Evolutionary conservation across 1,284 basidiomycete genomes (phyloP).

Genomic region (Ceratobasidium sp.): DNA sequence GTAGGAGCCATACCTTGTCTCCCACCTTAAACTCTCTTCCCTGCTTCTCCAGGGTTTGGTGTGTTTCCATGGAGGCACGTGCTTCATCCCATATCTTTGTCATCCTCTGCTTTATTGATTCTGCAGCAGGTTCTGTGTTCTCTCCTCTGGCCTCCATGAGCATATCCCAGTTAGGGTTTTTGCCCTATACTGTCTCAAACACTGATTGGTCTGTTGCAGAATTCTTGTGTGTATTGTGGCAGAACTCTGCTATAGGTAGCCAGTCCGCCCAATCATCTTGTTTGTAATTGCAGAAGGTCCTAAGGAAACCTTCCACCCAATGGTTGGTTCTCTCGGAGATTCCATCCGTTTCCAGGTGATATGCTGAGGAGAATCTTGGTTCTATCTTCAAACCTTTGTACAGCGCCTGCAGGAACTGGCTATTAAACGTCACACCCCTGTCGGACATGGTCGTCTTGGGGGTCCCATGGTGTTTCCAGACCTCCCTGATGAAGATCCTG

Average conservation of each 20-base stretch:
- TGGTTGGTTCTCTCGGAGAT: constrained; percentile 49
- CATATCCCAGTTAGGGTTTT: constrained; percentile 4
- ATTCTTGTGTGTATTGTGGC: constrained; percentile 32
- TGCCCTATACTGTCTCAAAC: constrained; percentile 31
- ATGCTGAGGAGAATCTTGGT: constrained; percentile 55
- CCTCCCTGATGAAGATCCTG: constrained; percentile 48
- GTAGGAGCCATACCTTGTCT: not conserved
- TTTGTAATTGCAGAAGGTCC: constrained; percentile 48
- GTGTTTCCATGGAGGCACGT: not conserved
- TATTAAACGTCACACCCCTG: constrained; percentile 54
- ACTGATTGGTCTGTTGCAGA: constrained; percentile 14
- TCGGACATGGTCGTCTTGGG: constrained; percentile 56
- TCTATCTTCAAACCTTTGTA: constrained; percentile 55
- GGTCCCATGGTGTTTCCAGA: constrained; percentile 46
- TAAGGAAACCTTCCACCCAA: constrained; percentile 40
- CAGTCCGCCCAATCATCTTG: constrained; percentile 32
- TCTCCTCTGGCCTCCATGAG: not conserved
- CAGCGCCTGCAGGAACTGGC: constrained; percentile 51
- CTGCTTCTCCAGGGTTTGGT: not conserved
- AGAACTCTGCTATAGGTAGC: constrained; percentile 32
- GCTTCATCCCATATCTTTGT: not conserved
- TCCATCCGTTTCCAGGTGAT: constrained; percentile 54
- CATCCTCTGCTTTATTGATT: not conserved
- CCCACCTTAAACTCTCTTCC: not conserved
- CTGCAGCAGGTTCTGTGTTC: not conserved